Conservation (phyloP, 2,329 filamentous ascomycete species). For the Xylariaceae sp. region DNA sequence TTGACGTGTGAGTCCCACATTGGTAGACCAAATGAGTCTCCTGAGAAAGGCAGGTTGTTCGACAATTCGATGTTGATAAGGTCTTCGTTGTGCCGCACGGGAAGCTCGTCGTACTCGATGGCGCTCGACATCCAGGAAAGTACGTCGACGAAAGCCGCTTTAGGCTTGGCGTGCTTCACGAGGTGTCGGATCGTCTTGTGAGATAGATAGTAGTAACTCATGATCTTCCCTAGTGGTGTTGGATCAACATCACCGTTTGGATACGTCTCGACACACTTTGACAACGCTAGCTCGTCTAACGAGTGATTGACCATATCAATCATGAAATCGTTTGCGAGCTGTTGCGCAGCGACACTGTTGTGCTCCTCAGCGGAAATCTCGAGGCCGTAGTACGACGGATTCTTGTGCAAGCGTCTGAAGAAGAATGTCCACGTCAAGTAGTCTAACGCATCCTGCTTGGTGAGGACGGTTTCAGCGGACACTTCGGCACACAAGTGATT, state of each 20-base stretch:
- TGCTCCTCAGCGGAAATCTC: slow-evolving; percentile 92
- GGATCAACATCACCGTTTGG: slow-evolving; percentile 86
- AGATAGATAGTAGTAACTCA: slow-evolving; percentile 98
- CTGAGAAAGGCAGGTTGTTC: slow-evolving; percentile 66
- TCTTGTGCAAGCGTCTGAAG: slow-evolving; percentile 95
- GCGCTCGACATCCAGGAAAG: slow-evolving; percentile 91
- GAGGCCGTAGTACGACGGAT: slow-evolving; percentile 95
- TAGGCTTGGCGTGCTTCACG: slow-evolving; percentile 67
- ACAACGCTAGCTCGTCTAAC: slow-evolving; percentile 74
- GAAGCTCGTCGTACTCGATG: slow-evolving; percentile 94
- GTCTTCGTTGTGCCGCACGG: slow-evolving; percentile 97
- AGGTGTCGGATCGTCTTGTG: slow-evolving; percentile 91
- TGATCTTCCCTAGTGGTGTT: slow-evolving; percentile 92
- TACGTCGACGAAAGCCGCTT: slow-evolving; percentile 75
- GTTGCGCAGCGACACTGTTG: slow-evolving; percentile 79
- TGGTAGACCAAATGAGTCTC: slow-evolving; percentile 64
- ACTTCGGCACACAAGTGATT: slow-evolving; percentile 96
- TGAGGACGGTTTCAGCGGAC: slow-evolving; percentile 85
- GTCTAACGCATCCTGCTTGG: slow-evolving; percentile 94
- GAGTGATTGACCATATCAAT: slow-evolving; percentile 86
- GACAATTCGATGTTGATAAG: slow-evolving; percentile 91
- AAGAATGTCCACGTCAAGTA: slow-evolving; percentile 99
- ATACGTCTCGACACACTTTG: slow-evolving; percentile 77
- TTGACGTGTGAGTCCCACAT: slow-evolving; percentile 99
- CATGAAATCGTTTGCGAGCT: slow-evolving; percentile 91